These are phyloP conservation scores for Caloboletus firmus DNA, from an alignment of 1,284 basidiomycete species.

Conservation along the genomic window DNA sequence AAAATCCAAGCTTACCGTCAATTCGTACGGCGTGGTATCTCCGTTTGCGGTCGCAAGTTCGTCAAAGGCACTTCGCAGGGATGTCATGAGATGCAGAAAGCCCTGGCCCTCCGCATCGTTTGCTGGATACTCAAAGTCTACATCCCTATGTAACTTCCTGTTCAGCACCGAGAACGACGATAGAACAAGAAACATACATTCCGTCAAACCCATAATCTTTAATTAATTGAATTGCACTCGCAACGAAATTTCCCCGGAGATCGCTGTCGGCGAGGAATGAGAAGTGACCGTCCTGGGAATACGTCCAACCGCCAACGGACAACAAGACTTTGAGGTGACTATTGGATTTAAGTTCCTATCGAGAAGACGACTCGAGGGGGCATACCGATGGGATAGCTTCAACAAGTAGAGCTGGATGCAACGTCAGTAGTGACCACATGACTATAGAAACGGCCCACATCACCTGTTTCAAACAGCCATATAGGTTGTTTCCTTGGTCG, in stretches of 20 bases:
- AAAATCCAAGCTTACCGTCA: conserved; percentile 41
- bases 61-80: conserved; percentile 56
- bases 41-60: conserved; percentile 54
- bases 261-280: conserved; percentile 54
- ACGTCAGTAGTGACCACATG: not conserved
- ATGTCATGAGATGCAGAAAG: conserved; percentile 58
- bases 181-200: conserved; percentile 46
- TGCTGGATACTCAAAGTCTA: conserved; percentile 69
- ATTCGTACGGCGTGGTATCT: conserved; percentile 56
- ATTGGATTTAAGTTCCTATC: conserved; percentile 1
- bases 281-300: conserved; percentile 67
- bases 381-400: conserved; percentile 53
- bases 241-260: conserved; percentile 70
- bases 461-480: conserved; percentile 87
- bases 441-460: conserved; percentile 2
- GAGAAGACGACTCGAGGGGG: not conserved
- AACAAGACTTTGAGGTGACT: conserved; percentile 77
- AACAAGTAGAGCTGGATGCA: conserved; percentile 51
- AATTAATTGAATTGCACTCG: conserved; percentile 68
- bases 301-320: conserved; percentile 78
- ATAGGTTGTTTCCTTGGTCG: conserved; percentile 72
- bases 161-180: not conserved
- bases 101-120: conserved; percentile 53
- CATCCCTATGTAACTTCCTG: conserved; percentile 44
- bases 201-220: conserved; percentile 91